These are phyloP conservation scores for Sporobolomyces pararoseus DNA, from an alignment of 768 basidiomycete genomes.

Conservation along the genomic window DNA sequence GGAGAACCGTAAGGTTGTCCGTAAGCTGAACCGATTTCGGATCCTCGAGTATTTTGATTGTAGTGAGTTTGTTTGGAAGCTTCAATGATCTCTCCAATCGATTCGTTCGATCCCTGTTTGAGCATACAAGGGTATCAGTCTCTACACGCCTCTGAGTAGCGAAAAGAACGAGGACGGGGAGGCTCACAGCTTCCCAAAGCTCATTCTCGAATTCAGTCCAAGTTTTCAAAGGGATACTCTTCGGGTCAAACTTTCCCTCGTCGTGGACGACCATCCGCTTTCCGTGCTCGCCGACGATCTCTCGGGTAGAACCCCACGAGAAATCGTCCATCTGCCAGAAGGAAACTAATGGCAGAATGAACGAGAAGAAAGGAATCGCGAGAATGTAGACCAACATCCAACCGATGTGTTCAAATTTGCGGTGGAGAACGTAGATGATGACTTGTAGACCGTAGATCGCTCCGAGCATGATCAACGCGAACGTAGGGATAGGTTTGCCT, in stretches of 20 bases:
- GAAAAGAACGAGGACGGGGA: neutral
- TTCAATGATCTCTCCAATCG: conserved; percentile 45
- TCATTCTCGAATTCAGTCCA: conserved; percentile 67
- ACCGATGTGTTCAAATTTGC: conserved; percentile 98
- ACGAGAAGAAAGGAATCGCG: conserved; percentile 87
- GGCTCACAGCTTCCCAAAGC: conserved; percentile 39
- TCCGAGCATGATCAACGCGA: conserved; percentile 82
- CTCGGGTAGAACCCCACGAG: conserved; percentile 75
- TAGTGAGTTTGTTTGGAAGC: conserved; percentile 30
- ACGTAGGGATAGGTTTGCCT: conserved; percentile 64
- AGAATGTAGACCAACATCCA: conserved; percentile 97
- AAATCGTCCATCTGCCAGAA: conserved; percentile 92
- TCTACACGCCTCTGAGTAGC: neutral
- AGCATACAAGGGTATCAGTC: neutral
- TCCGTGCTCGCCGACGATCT: conserved; percentile 88
- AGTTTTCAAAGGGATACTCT: conserved; percentile 86
- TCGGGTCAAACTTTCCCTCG: conserved; percentile 94
- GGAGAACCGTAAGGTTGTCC: conserved; percentile 43
- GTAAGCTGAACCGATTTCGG: conserved; percentile 30
- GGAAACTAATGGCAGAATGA: conserved; percentile 86
- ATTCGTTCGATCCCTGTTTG: conserved; percentile 39
- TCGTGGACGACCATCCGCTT: conserved; percentile 96
- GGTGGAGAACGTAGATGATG: conserved; percentile 80
- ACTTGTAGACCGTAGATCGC: conserved; percentile 94
- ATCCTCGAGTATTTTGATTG: too few species aligned